phyloP scores from a whole-genome alignment of 805 yeast species.

The Candida rishiriensis region DNA sequence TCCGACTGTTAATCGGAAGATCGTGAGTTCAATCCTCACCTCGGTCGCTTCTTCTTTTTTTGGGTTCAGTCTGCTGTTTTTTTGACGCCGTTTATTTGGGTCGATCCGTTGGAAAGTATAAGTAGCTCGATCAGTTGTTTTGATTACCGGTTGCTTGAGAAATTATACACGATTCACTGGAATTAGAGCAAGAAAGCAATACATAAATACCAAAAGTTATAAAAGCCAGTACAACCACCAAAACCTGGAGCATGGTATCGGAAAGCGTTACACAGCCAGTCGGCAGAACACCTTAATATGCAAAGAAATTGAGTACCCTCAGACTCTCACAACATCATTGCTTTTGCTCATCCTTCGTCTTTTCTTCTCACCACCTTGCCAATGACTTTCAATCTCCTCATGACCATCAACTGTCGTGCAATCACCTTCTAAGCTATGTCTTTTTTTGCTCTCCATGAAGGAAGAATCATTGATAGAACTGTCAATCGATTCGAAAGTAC shows the following conservation, averaged over 20 bases:
- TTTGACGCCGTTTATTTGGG: neutral
- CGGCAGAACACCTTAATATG: too few species aligned
- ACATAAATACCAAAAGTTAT: too few species aligned
- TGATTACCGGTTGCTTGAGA: too few species aligned
- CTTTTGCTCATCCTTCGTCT: neutral
- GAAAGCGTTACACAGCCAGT: too few species aligned
- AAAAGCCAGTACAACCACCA: too few species aligned
- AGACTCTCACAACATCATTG: neutral
- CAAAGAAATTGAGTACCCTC: too few species aligned
- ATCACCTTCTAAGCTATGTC: neutral
- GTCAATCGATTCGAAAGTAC: slow-evolving; percentile 8
- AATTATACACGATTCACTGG: too few species aligned
- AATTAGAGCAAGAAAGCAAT: too few species aligned
- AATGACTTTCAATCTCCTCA: neutral
- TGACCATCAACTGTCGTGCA: neutral
- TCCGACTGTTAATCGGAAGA: slow-evolving; percentile 10
- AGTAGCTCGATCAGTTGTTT: too few species aligned
- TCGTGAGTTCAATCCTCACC: slow-evolving; percentile 12
- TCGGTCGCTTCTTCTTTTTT: slow-evolving; percentile 5
- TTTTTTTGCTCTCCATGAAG: slow-evolving; percentile 3
- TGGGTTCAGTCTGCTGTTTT: neutral
- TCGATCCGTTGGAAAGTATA: too few species aligned
- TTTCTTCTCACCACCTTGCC: neutral
- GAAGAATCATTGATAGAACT: slow-evolving; percentile 6
- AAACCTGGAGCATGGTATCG: too few species aligned